Conservation (phyloP, 1,139 yeast genomes). For the Sugiyamaella pinicola region DNA sequence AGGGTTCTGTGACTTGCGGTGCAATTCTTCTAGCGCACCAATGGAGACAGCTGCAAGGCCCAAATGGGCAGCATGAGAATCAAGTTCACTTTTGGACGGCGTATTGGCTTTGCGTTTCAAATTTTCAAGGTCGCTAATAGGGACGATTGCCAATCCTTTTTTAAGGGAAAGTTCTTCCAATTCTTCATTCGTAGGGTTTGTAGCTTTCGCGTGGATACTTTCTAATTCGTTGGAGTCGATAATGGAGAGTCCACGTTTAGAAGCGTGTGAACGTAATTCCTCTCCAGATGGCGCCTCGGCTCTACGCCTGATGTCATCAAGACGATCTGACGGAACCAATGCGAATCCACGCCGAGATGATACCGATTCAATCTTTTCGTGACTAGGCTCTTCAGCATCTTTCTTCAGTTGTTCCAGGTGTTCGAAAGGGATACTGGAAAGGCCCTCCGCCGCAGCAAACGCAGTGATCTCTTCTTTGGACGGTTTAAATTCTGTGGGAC, state of each 20-base stretch:
- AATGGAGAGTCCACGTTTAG: constrained; percentile 39
- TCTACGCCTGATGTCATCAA: constrained; percentile 33
- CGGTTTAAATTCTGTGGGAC: constrained; percentile 35
- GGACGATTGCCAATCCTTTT: constrained; percentile 41
- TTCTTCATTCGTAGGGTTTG: constrained; percentile 29
- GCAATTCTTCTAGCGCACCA: constrained; percentile 35
- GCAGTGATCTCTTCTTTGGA: constrained; percentile 31
- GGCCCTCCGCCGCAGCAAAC: constrained; percentile 36
- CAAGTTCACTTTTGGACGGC: constrained; percentile 35
- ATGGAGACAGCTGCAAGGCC: constrained; percentile 36
- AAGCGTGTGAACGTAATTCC: constrained; percentile 24
- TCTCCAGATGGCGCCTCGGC: constrained; percentile 26
- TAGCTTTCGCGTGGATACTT: constrained; percentile 30
- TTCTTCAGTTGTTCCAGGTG: constrained; percentile 30
- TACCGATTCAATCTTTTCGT: constrained; percentile 32
- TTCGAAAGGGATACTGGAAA: constrained; percentile 35
- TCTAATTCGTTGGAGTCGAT: constrained; percentile 40
- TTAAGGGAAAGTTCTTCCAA: constrained; percentile 26
- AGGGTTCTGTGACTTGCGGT: constrained; percentile 34
- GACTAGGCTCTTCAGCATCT: constrained; percentile 25
- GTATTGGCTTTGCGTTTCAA: constrained; percentile 30
- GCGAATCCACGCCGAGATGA: constrained; percentile 35
- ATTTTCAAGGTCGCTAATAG: constrained; percentile 39
- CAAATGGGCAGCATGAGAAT: constrained; percentile 29
- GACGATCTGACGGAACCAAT: constrained; percentile 39